A percentile compares a stretch with the other conserved stretches of the same genome.
Evolutionary conservation across 2,329 filamentous ascomycete genomes (phyloP).

Genomic region (Fusarium devonianum): DNA sequence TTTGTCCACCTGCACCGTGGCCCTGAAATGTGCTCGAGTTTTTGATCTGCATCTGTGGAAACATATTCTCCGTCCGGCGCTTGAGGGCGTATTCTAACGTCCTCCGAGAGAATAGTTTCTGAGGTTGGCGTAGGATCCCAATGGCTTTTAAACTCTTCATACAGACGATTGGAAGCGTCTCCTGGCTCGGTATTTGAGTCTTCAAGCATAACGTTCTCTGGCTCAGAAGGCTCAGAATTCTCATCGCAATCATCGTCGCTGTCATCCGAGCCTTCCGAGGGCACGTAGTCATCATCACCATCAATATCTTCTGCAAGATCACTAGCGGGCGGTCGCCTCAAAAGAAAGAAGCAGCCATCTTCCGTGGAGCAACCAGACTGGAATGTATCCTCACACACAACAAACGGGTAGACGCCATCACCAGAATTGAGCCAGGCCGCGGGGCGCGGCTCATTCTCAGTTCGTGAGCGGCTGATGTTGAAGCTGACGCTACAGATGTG

Average conservation of each 20-base stretch:
- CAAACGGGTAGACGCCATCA: not conserved
- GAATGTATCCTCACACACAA: not conserved
- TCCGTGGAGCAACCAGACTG: not conserved
- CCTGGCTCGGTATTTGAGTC: too few relatives aligned
- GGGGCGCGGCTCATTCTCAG: constrained; percentile 27
- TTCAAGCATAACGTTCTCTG: too few relatives aligned
- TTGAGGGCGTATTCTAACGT: not conserved
- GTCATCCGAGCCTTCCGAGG: too few relatives aligned
- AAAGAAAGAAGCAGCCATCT: constrained; percentile 9
- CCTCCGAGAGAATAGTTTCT: not conserved
- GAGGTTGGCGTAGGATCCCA: not conserved
- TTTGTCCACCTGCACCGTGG: constrained; percentile 16
- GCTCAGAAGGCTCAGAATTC: too few relatives aligned
- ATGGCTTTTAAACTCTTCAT: too few relatives aligned
- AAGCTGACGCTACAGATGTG: constrained; percentile 43
- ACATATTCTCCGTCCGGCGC: not conserved
- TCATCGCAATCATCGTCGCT: too few relatives aligned
- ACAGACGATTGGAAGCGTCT: not conserved
- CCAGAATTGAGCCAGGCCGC: constrained; percentile 18
- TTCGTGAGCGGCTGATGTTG: constrained; percentile 39
- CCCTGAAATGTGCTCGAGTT: constrained; percentile 38
- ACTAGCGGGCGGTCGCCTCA: too few relatives aligned
- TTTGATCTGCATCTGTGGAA: not conserved
- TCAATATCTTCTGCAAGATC: too few relatives aligned
- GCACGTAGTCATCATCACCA: too few relatives aligned